A percentile compares a stretch with the other conserved stretches of the same genome.
Evolutionary conservation across 176 grass and related monocot genomes (phyloP).

Genomic region (Secale cereale): DNA sequence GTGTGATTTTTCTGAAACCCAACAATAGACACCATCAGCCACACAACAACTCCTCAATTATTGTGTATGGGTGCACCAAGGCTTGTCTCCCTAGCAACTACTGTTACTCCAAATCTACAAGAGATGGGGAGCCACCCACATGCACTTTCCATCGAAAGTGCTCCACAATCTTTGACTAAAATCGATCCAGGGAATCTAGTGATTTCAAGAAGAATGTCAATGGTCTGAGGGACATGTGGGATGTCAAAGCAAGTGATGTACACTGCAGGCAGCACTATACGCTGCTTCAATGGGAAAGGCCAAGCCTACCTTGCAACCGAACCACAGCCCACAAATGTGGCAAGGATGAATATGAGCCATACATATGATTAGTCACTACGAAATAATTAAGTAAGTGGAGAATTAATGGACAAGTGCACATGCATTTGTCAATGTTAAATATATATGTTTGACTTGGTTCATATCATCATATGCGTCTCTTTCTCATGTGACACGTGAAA

Average conservation of each 20-base stretch:
- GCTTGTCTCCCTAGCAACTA: not conserved
- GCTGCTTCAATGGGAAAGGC: not conserved
- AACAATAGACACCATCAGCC: not conserved
- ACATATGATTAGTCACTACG: not conserved
- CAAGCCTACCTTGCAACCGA: not conserved
- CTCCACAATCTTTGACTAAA: not conserved
- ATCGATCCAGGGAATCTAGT: not conserved
- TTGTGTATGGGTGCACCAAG: not conserved
- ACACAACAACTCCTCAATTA: not conserved
- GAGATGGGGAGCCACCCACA: not conserved
- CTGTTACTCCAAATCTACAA: not conserved
- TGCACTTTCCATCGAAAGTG: slow-evolving; percentile 18
- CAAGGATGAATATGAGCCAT: not conserved
- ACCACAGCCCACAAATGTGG: not conserved
- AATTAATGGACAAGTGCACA: not conserved
- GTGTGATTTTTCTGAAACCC: not conserved
- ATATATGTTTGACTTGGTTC: not conserved
- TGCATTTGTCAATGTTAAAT: not conserved
- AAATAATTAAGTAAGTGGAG: not conserved
- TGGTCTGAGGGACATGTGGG: not conserved
- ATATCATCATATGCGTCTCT: not conserved
- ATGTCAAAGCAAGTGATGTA: slow-evolving; percentile 7
- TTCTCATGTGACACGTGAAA: not conserved
- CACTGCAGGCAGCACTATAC: not conserved
- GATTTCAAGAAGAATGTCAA: not conserved